Base-by-base conservation (phyloP, 495 filamentous ascomycete species). In the Mytilinidion resinicola region DNA sequence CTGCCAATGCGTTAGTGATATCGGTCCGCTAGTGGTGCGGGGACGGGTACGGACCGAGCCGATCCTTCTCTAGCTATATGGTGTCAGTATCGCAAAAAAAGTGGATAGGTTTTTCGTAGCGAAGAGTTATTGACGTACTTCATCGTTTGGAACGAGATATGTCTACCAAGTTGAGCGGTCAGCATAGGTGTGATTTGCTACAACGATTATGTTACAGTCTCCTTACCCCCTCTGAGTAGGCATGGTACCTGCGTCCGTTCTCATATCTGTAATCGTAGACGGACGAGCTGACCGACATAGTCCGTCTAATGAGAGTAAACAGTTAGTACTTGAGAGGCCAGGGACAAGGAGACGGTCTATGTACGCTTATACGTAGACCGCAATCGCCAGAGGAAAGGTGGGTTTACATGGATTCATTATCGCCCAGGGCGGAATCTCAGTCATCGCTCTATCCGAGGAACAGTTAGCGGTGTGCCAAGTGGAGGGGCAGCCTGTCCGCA, bases 121-220 rank as follows among this genome's bases (percentile, higher is more conserved):
- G 6, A 30, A 30, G 25, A 6, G 2, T 3, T 30, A 30, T 9
- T 20, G 33, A 43, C 53, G 39, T 55, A 72, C 68, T 62, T 82
- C 79, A 64, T 83, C 81, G 55, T 83, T 82, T 12, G 80, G 81
- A 47, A 80, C 75, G 14, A 75, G 62, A 60, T 83, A 83, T 49
- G 72, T 77, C 57, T 76, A 30, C 25, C 12, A 21, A 57, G 35
- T 30, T 30, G 25, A 30, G 25, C 25, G 6, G 25, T 30, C 25
- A 30, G 25, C 25, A 30, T 30, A 30, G 2, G 25, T 30, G 2
- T 6, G 25, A 30, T 2, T 3, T 30, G 6, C 6, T 2, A 6
- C 25, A 30, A 30, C 25, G 25, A n/a, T n/a, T n/a, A n/a, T n/a
- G n/a, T n/a, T n/a, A n/a, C n/a, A n/a, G 25, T 30, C 2, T 30